phyloP scores from a whole-genome alignment of 192 early-diverging fungal genomes.

The Coemansia reversa region DNA sequence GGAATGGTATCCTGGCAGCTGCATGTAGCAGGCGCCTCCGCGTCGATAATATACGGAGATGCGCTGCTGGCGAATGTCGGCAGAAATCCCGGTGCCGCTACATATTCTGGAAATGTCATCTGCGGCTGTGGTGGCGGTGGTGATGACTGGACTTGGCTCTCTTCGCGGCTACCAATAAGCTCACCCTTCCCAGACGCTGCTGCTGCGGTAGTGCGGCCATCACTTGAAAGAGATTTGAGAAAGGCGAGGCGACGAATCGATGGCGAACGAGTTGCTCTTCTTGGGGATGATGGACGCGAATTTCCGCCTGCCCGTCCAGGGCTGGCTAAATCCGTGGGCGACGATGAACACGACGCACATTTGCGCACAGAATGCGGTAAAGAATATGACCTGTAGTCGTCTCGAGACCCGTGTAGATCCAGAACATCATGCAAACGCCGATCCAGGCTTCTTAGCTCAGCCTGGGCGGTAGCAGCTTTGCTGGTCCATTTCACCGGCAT shows the following conservation, averaged over 20 bases:
- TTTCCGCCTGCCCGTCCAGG: background rate
- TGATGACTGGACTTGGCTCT: too few species aligned
- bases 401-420: conserved; percentile 8
- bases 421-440: conserved; percentile 31
- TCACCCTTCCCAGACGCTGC: too few species aligned
- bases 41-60: too few species aligned
- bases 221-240: conserved; percentile 12
- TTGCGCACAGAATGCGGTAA: background rate
- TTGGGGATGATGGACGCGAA: background rate
- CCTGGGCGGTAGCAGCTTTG: background rate
- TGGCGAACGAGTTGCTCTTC: conserved; percentile 11
- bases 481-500: background rate
- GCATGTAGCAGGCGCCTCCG: too few species aligned
- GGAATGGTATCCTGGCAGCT: too few species aligned
- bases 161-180: too few species aligned
- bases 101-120: too few species aligned
- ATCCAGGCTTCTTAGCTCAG: conserved; percentile 26
- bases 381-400: background rate
- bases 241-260: conserved; percentile 32
- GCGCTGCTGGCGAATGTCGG: too few species aligned
- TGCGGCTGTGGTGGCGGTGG: too few species aligned
- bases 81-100: too few species aligned
- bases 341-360: background rate
- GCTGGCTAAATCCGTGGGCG: background rate
- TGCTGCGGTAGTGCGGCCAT: background rate